phyloP scores from a whole-genome alignment of 768 basidiomycete species.

The Mycena filopes region DNA sequence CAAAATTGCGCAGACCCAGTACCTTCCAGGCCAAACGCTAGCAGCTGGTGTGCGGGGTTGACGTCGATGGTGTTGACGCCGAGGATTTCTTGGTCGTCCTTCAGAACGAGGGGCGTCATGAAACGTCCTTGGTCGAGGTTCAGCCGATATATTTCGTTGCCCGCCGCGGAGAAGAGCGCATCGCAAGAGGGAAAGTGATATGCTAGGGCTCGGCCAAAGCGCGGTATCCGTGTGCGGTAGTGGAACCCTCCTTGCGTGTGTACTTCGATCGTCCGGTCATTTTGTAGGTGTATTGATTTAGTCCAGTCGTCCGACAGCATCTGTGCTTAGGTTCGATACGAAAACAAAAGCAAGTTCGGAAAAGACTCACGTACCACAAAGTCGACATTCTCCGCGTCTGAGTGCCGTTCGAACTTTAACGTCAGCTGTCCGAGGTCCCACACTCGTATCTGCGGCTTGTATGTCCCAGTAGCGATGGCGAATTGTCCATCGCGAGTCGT shows the following conservation, averaged over 20 bases:
- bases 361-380: constrained; percentile 86
- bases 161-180: constrained; percentile 84
- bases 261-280: constrained; percentile 92
- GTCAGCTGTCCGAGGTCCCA: constrained; percentile 95
- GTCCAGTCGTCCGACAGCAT: constrained; percentile 99
- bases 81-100: constrained; percentile 64
- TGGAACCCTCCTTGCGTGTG: constrained; percentile 96
- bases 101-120: constrained; percentile 79
- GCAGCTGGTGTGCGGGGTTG: constrained; percentile 91
- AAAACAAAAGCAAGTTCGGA: constrained; percentile 3
- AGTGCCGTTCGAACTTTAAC: constrained; percentile 94
- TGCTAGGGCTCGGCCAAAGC: constrained; percentile 89
- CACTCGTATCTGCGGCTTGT: constrained; percentile 97
- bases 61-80: constrained; percentile 95
- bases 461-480: constrained; percentile 94
- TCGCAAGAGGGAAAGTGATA: constrained; percentile 97
- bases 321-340: constrained; percentile 53
- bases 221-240: constrained; percentile 93
- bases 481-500: constrained; percentile 93
- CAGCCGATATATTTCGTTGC: constrained; percentile 89
- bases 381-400: constrained; percentile 97
- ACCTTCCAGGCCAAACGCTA: constrained; percentile 90
- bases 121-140: constrained; percentile 97
- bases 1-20: constrained; percentile 93
- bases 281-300: constrained; percentile 96